phyloP scores from a whole-genome alignment of 805 yeast species.

The Cyberlindnera samutprakarnensis region DNA sequence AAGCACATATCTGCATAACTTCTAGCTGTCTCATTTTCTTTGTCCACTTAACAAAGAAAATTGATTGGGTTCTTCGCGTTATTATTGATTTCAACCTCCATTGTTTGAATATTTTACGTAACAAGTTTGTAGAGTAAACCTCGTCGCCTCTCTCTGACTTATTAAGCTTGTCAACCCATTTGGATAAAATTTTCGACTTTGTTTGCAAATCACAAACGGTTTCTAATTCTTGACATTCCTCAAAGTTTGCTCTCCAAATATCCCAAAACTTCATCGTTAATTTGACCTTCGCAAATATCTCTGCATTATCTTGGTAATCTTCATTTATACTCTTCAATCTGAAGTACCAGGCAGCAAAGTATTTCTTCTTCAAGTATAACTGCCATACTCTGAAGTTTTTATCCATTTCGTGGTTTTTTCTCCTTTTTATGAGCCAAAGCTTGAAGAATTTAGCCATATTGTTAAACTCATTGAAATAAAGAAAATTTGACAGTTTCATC shows the following conservation, averaged over 20 bases:
- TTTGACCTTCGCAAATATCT: slow-evolving; percentile 10
- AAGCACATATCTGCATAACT: slow-evolving; percentile 7
- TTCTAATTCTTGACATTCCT: slow-evolving; percentile 4
- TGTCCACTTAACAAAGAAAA: slow-evolving; percentile 10
- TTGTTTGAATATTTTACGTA: slow-evolving; percentile 2
- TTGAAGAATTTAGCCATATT: slow-evolving; percentile 4
- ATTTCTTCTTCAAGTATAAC: slow-evolving; percentile 12
- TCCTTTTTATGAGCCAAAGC: slow-evolving; percentile 15
- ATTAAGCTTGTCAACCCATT: slow-evolving; percentile 11
- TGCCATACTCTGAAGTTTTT: slow-evolving; percentile 14
- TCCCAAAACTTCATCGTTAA: slow-evolving; percentile 13
- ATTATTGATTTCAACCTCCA: slow-evolving; percentile 9
- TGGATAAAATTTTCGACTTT: slow-evolving; percentile 9
- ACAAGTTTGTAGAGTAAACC: slow-evolving; percentile 3
- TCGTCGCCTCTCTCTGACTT: slow-evolving; percentile 3
- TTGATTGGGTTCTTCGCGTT: not conserved
- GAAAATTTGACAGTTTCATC: slow-evolving; percentile 18
- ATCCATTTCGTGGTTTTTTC: slow-evolving; percentile 11
- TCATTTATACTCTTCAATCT: slow-evolving; percentile 9
- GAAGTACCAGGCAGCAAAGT: slow-evolving; percentile 6
- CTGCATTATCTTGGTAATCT: slow-evolving; percentile 17
- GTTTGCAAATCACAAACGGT: slow-evolving; percentile 11
- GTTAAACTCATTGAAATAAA: slow-evolving; percentile 10
- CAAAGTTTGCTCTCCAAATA: slow-evolving; percentile 14
- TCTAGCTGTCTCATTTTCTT: not conserved